Conservation (phyloP, 805 yeast genomes). For the Starmerella potacharoeniae region DNA sequence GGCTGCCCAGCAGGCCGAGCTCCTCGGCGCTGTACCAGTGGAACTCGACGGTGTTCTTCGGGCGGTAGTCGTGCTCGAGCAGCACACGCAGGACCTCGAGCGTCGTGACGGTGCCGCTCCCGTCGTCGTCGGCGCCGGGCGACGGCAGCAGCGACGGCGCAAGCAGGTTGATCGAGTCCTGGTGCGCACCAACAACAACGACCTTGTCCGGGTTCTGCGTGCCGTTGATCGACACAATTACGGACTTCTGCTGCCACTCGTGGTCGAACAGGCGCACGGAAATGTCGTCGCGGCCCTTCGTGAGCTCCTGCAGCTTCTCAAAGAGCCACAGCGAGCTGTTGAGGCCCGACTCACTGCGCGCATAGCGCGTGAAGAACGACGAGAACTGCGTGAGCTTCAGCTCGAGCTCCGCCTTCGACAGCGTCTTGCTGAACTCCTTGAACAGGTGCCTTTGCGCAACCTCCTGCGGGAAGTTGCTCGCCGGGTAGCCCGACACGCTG, state of each 20-base stretch:
- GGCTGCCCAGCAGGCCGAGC: constrained; percentile 78
- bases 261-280: constrained; percentile 47
- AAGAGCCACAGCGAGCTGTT: constrained; percentile 63
- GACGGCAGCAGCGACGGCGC: constrained; percentile 60
- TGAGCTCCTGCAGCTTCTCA: constrained; percentile 33
- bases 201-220: constrained; percentile 33
- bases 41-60: constrained; percentile 71
- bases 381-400: constrained; percentile 50
- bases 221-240: constrained; percentile 48
- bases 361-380: constrained; percentile 64
- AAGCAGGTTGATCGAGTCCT: constrained; percentile 67
- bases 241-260: constrained; percentile 67
- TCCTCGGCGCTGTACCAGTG: constrained; percentile 96
- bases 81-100: constrained; percentile 64
- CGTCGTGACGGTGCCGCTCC: constrained; percentile 72
- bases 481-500: neutral
- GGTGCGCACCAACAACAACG: constrained; percentile 80
- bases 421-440: constrained; percentile 32
- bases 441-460: constrained; percentile 34
- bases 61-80: constrained; percentile 36
- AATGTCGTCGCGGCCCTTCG: constrained; percentile 31
- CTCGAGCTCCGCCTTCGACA: constrained; percentile 40
- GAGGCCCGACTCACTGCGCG: constrained; percentile 58
- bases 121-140: constrained; percentile 95
- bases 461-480: constrained; percentile 36